Evolutionary conservation across 345 rosid species (phyloP).

Genomic region (Euphorbia peplus): DNA sequence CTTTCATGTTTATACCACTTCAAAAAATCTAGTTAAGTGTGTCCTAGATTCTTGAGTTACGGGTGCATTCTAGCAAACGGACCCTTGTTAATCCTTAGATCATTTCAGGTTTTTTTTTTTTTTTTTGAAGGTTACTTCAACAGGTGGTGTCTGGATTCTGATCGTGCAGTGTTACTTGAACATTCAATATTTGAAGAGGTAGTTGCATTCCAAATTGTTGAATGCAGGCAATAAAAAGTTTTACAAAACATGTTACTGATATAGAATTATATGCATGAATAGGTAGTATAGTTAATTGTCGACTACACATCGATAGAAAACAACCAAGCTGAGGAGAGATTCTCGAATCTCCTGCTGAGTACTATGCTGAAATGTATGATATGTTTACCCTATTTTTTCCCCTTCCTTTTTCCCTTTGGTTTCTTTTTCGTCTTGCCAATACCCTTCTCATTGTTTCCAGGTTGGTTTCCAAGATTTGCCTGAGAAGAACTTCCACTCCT

Average conservation of each 20-base stretch:
- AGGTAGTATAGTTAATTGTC: neutral
- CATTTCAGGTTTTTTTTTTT: neutral
- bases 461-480: neutral
- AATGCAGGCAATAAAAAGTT: too few species aligned
- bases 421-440: conserved; percentile 7
- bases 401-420: neutral
- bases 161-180: too few species aligned
- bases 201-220: too few species aligned
- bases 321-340: too few species aligned
- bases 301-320: too few species aligned
- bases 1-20: too few species aligned
- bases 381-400: neutral
- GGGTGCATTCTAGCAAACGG: neutral
- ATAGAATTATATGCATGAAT: neutral
- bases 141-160: too few species aligned
- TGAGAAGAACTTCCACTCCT: neutral
- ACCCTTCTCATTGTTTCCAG: conserved; percentile 5
- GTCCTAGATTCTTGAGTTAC: neutral
- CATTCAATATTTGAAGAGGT: too few species aligned
- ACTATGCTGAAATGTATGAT: too few species aligned
- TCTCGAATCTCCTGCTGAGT: too few species aligned
- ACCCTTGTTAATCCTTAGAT: neutral
- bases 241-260: neutral
- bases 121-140: neutral
- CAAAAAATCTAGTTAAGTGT: too few species aligned